Conservation (phyloP, 495 filamentous ascomycete species). For the Polyplosphaeria fusca region DNA sequence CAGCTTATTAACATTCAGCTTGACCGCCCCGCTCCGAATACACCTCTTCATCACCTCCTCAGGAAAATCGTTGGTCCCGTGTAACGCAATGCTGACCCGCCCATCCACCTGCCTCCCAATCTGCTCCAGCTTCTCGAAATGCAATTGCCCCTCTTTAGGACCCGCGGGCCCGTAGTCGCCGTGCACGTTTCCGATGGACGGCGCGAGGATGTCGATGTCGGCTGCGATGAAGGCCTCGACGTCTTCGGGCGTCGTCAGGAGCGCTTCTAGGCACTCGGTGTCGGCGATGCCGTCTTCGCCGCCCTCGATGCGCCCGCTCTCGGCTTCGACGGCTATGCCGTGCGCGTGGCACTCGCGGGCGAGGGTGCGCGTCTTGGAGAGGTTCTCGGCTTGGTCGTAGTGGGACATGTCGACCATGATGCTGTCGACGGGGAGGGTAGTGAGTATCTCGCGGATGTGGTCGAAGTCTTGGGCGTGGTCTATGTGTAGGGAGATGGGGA, state of each 20-base stretch:
- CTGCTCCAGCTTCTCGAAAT: slow-evolving; percentile 23
- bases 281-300: slow-evolving; percentile 36
- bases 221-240: slow-evolving; percentile 33
- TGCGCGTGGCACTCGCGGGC: slow-evolving; percentile 32
- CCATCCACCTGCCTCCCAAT: slow-evolving; percentile 12
- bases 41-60: slow-evolving; percentile 15
- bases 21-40: slow-evolving; percentile 9
- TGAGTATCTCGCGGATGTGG: slow-evolving; percentile 27
- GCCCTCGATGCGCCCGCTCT: slow-evolving; percentile 36
- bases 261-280: slow-evolving; percentile 33
- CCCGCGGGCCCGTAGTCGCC: slow-evolving; percentile 33
- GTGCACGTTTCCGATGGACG: slow-evolving; percentile 36
- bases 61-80: slow-evolving; percentile 31
- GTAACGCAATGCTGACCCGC: slow-evolving; percentile 19
- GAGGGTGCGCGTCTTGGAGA: slow-evolving; percentile 29
- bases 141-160: slow-evolving; percentile 23
- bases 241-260: slow-evolving; percentile 34
- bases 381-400: slow-evolving; percentile 36
- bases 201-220: slow-evolving; percentile 34
- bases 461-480: slow-evolving; percentile 32
- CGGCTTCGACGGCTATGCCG: slow-evolving; percentile 36
- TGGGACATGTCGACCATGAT: slow-evolving; percentile 39
- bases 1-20: slow-evolving; percentile 26
- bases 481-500: slow-evolving; percentile 33
- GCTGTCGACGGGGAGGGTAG: slow-evolving; percentile 28